phyloP scores from a whole-genome alignment of 495 filamentous ascomycete genomes.

The Arthonia radiata region DNA sequence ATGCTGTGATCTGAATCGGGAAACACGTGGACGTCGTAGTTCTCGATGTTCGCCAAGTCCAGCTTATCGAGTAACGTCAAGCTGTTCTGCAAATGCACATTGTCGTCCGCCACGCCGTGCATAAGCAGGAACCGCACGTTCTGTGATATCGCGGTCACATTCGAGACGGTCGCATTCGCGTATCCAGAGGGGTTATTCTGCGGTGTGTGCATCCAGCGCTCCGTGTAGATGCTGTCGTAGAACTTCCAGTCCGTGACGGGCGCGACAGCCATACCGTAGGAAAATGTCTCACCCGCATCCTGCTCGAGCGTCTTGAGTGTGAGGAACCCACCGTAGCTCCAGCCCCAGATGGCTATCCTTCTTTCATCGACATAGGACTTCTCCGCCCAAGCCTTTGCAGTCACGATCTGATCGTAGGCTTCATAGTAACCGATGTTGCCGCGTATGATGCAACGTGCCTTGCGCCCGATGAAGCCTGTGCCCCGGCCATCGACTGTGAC shows the following conservation, averaged over 20 bases:
- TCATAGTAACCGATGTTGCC: constrained; percentile 70
- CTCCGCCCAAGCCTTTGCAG: constrained; percentile 60
- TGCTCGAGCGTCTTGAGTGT: constrained; percentile 86
- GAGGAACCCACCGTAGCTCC: constrained; percentile 94
- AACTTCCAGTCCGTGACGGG: constrained; percentile 93
- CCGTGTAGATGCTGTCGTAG: constrained; percentile 90
- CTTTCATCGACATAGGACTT: constrained; percentile 66
- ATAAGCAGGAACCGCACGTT: constrained; percentile 78
- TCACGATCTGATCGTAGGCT: constrained; percentile 71
- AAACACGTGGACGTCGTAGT: constrained; percentile 91
- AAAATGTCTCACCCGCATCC: constrained; percentile 73
- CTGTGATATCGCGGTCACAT: constrained; percentile 38
- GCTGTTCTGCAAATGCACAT: constrained; percentile 89
- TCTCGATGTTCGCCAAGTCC: constrained; percentile 62
- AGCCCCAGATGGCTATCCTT: constrained; percentile 87
- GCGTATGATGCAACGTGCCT: constrained; percentile 56
- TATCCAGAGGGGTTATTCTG: constrained; percentile 61
- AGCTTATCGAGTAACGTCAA: constrained; percentile 67
- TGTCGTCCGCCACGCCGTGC: constrained; percentile 88
- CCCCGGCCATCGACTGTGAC: constrained; percentile 87
- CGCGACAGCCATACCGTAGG: constrained; percentile 92
- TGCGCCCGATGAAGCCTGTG: constrained; percentile 72
- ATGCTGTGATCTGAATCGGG: constrained; percentile 93
- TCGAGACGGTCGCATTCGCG: constrained; percentile 42
- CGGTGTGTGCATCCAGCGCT: constrained; percentile 86